Evolutionary conservation across 495 filamentous ascomycete genomes (phyloP), one percentile per base, ranked within the genome.

Genomic region (Penicillium steckii): DNA sequence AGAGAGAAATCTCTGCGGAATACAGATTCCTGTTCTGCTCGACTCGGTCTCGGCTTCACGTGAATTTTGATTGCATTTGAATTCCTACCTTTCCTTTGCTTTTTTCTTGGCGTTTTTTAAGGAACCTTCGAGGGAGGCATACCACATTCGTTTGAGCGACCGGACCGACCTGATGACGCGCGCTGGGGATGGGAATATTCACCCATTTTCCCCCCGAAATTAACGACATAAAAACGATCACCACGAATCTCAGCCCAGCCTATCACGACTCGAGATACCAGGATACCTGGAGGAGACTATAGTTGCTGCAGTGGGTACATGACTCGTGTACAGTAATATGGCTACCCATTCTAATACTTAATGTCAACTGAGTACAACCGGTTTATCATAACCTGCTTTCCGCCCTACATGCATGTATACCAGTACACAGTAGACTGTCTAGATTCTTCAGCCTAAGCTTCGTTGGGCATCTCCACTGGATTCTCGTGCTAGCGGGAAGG

Each of bases 221-320:
- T 49, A 44, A 62, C 45, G 45, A 59, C 23, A 29, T 18, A 25
- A 54, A 56, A 46, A 55, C 30, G 57, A 60, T 48, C 53, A 57
- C 26, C 46, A 57, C 27, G 44, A 47, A 48, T 17, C n/a, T n/a
- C 29, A 21, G 19, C 21, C 10, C 37, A 29, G 19, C 37, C 40
- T 15, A 19, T 17, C 15, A 37, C 15, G 33, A n/a, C 15, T 37
- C 33, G 24, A 26, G 45, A 21, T 25, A 30, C 37, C 44, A 21
- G 45, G 37, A 44, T 23, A 41, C 38, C 38, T 23, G 18, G 18
- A 23, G 19, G 38, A 0, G 38, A 23, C n/a, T 41, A 22, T 41
- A 19, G 8, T 3, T 41, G 18, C 23, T 13, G 38, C 17, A 3
- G 38, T 33, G 35, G 38, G 8, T 48, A 27, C 37, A 40, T 27